A percentile compares a stretch with the other conserved stretches of the same genome.
These are phyloP conservation scores for Kwoniella botswanensis DNA, from an alignment of 768 basidiomycete species.

Conservation along the genomic window DNA sequence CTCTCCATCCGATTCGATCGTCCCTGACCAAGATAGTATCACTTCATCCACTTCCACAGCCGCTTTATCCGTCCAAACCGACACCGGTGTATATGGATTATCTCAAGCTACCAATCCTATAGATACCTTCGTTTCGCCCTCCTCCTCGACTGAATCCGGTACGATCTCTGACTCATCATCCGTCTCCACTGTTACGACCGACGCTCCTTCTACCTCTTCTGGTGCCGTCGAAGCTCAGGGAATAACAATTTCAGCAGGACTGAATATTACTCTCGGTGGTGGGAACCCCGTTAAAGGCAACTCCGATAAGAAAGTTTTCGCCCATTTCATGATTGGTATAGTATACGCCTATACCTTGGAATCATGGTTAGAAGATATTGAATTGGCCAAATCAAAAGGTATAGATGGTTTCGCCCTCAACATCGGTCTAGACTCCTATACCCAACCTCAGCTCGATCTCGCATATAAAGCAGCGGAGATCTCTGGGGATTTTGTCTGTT, in stretches of 20 bases:
- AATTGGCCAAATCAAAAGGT: slow-evolving; percentile 48
- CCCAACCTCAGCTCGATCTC: slow-evolving; percentile 50
- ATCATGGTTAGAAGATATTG: slow-evolving; percentile 50
- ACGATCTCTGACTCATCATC: not conserved
- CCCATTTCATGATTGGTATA: slow-evolving; percentile 58
- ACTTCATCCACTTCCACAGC: not conserved
- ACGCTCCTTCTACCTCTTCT: not conserved
- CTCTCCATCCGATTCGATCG: not conserved
- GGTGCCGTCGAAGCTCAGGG: not conserved
- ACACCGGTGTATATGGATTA: not conserved
- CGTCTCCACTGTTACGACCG: not conserved
- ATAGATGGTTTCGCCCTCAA: slow-evolving; percentile 56
- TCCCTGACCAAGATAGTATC: not conserved
- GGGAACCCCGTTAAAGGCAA: not conserved
- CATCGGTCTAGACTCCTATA: slow-evolving; percentile 54
- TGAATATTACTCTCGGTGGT: not conserved
- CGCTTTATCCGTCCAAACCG: not conserved
- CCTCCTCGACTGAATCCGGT: not conserved
- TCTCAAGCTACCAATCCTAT: slow-evolving; percentile 18
- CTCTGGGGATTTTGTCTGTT: slow-evolving; percentile 47
- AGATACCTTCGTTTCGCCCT: slow-evolving; percentile 21
- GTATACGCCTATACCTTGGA: slow-evolving; percentile 44
- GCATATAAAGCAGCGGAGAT: slow-evolving; percentile 50
- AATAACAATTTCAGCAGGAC: not conserved
- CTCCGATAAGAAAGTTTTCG: slow-evolving; percentile 49